Evolutionary conservation across 352 stramenopile genomes (phyloP).

Genomic region (Globisporangium viniferum): DNA sequence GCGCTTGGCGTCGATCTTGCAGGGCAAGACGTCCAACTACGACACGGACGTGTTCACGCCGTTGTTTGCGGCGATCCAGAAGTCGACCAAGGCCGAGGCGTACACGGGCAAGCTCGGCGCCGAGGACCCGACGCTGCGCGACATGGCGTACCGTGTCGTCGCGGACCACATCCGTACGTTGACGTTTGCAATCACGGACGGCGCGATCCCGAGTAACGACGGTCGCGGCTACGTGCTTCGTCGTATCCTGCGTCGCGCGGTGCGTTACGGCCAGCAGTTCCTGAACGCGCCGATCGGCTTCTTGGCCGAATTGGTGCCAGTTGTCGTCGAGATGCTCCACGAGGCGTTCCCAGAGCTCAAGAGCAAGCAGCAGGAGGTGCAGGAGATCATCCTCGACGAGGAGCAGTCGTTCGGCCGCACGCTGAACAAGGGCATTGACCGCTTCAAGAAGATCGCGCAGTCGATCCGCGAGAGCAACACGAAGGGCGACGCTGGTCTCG

Average conservation of each 20-base stretch:
- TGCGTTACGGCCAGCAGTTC: conserved; percentile 98
- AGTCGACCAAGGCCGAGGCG: conserved; percentile 65
- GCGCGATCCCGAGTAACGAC: conserved; percentile 96
- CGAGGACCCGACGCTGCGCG: conserved; percentile 87
- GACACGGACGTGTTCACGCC: conserved; percentile 98
- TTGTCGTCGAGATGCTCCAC: conserved; percentile 93
- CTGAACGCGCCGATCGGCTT: conserved; percentile 95
- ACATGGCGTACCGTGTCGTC: conserved; percentile 94
- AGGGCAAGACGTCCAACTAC: conserved; percentile 97
- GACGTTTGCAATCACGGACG: conserved; percentile 97
- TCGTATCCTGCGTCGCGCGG: conserved; percentile 96
- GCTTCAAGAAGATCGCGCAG: conserved; percentile 87
- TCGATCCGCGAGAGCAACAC: conserved; percentile 58
- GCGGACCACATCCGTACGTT: conserved; percentile 98
- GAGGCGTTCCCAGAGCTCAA: conserved; percentile 95
- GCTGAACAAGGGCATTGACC: conserved; percentile 92
- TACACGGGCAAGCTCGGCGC: conserved; percentile 86
- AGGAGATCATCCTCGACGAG: conserved; percentile 96
- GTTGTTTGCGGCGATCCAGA: conserved; percentile 94
- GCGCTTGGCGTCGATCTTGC: conserved; percentile 89
- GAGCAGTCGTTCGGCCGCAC: conserved; percentile 95
- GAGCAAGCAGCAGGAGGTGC: conserved; percentile 87
- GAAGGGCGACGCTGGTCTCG: conserved; percentile 45
- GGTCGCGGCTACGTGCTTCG: conserved; percentile 98
- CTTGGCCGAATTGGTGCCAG: conserved; percentile 92